Evolutionary conservation across 257 asterid species (phyloP).

Genomic region (Solanum sitiens): DNA sequence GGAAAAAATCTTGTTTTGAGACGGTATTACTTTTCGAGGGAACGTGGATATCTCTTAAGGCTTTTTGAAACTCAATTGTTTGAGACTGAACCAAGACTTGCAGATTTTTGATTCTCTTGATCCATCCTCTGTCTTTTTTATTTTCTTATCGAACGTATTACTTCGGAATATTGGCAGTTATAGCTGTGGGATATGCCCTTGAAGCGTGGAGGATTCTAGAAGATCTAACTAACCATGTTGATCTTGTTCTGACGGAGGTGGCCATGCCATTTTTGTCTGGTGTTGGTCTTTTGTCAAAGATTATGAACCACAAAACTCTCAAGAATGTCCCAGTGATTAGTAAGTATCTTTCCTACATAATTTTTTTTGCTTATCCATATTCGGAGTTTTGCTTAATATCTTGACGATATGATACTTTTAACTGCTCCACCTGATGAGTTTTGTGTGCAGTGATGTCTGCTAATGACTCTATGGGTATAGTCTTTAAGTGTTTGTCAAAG

Average conservation of each 20-base stretch:
- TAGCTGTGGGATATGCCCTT: slow-evolving; percentile 29
- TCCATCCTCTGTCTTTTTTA: background rate
- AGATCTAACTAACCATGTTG: slow-evolving; percentile 30
- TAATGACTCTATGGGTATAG: slow-evolving; percentile 17
- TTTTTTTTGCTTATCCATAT: background rate
- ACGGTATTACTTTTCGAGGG: background rate
- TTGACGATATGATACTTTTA: background rate
- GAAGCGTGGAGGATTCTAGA: slow-evolving; percentile 38
- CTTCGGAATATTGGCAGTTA: slow-evolving; percentile 16
- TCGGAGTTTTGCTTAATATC: background rate
- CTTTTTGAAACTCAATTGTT: background rate
- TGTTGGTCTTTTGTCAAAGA: slow-evolving; percentile 30
- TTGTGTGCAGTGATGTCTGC: slow-evolving; percentile 27
- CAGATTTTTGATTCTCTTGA: background rate
- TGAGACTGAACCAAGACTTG: background rate
- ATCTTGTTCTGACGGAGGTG: slow-evolving; percentile 32
- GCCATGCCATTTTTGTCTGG: slow-evolving; percentile 36
- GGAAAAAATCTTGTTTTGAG: background rate
- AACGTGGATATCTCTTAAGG: background rate
- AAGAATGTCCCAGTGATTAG: slow-evolving; percentile 38
- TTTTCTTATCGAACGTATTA: background rate
- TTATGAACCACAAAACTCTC: slow-evolving; percentile 36
- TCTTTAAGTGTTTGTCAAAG: slow-evolving; percentile 17
- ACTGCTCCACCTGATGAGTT: slow-evolving; percentile 16
- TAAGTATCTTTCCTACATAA: slow-evolving; percentile 10